Base-by-base conservation (phyloP, 176 grass and related monocot genomes). In the Rhynchospora pubera region DNA sequence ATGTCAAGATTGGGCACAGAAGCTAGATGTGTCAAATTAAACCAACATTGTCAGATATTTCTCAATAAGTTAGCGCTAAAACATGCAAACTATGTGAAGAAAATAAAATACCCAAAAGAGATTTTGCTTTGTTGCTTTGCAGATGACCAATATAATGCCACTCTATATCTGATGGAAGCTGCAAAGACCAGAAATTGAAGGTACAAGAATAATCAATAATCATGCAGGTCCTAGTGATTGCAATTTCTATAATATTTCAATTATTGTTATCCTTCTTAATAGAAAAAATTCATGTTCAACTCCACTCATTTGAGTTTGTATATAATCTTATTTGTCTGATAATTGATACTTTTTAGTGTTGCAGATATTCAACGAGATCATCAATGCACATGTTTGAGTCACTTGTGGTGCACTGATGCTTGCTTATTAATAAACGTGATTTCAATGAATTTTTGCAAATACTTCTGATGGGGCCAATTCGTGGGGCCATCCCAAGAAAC, bases 121-220 rank as follows among this genome's bases (percentile, higher is more conserved):
- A 74, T 80, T 97, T 97, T 5, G 77, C 95, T 79, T 94, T 97
- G 84, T 97, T 97, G 84, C 90, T 94, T 84, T 97, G 95, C 73
- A 97, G 67, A 66, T 91, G 90, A 10, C 95, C 95, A 26, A 93
- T 91, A 84, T 88, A 94, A 83, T 98, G 92, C 95, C 95, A 94
- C 62, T 85, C 56, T 39, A 91, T 85, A 84, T 98, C 92, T 32
- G 39, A 60, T 0, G 92, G 95, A 84, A 97, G 95, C 95, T 97
- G 85, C 84, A 86, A 72, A 78, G 16, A n/a, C n/a, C n/a, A n/a
- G n/a, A 83, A 81, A 47, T 18, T 57, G n/a, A 6, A 79, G 9
- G 12, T 46, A 15, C 11, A 79, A 79, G 48, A 11, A 50, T 23
- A 62, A 47, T 74, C 19, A 18, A 18, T 2, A 14, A 58, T 76